Base-by-base conservation (phyloP, 495 filamentous ascomycete species). In the Bombardia bombarda region DNA sequence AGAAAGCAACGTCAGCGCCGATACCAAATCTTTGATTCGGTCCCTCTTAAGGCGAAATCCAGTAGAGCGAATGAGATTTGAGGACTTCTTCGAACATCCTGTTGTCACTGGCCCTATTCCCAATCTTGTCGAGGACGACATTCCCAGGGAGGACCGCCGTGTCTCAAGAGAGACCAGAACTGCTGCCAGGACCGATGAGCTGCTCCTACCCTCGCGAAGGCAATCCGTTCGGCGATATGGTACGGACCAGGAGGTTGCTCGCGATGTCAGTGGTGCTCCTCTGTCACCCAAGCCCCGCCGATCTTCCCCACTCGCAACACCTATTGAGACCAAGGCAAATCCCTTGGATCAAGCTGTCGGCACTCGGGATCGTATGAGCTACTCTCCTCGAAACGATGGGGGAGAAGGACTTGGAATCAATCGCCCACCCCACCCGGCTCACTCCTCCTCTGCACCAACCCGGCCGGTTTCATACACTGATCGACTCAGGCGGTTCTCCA, bases 81-180 rank as follows among this genome's bases (percentile, higher is more conserved):
- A 82, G 9, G 74, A 82, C 25, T 90, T 95, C 53, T 96, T 97
- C 61, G 66, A 67, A 14, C 75, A 85, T 52, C 58, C 70, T 40
- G 81, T 94, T 25, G 77, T 97, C 39, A 78, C 73, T 18, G 80
- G 78, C 25, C 76, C 80, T 1, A 97, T 97, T 48, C 92, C 92
- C 3, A 87, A 83, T 10, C 67, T 95, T 19, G 75, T 87, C 10
- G 81, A 75, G 18, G 86, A 94, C 47, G 89, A 94, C 59, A 45
- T 74, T 26, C 75, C 80, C 16, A 62, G 58, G 42, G 55, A 68
- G 30, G 57, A 50, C 45, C 50, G 46, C 18, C 45, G 39, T 3
- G 34, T 39, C 12, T 43, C 56, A 20, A 52, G 38, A 22, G 63
- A 67, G 25, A 36, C 47, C 3, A 53, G 52, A 40, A 36, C 48